Evolutionary conservation across 805 yeast species (phyloP).

Genomic region (Candida stauntonica): DNA sequence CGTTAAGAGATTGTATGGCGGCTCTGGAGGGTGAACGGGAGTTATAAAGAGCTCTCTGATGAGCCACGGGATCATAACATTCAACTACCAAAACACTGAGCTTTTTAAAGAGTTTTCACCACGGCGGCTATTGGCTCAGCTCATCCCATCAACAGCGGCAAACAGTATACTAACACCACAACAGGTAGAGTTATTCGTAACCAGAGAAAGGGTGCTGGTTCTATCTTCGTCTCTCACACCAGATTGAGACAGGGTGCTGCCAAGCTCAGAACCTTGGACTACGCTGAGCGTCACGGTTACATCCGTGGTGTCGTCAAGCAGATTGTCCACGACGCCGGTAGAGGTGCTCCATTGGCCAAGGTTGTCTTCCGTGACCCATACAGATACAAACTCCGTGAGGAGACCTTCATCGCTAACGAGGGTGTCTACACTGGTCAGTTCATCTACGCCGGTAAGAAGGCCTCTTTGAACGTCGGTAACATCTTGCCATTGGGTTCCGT

Average conservation of each 20-base stretch:
- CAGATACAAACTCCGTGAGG: constrained; percentile 97
- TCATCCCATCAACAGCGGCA: too few relatives aligned
- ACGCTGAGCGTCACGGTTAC: constrained; percentile 99
- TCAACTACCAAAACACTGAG: too few relatives aligned
- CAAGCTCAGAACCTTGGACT: constrained; percentile 98
- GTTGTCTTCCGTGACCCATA: constrained; percentile 99
- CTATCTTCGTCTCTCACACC: constrained; percentile 99
- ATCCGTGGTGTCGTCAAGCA: constrained; percentile 98
- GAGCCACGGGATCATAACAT: too few relatives aligned
- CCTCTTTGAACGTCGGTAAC: constrained; percentile 95
- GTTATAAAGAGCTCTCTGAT: too few relatives aligned
- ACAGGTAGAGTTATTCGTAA: constrained; percentile 99
- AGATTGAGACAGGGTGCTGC: constrained; percentile 99
- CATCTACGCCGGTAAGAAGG: constrained; percentile 98
- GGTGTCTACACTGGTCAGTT: constrained; percentile 99
- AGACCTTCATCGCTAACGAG: constrained; percentile 98
- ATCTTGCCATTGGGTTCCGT: constrained; percentile 93
- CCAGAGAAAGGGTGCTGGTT: constrained; percentile 99
- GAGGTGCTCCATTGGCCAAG: constrained; percentile 99
- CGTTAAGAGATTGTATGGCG: too few relatives aligned
- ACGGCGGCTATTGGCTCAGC: too few relatives aligned
- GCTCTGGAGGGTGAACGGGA: too few relatives aligned
- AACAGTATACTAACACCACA: constrained; percentile 17
- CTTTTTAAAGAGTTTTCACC: too few relatives aligned
- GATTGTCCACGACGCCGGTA: constrained; percentile 98